Conservation (phyloP, 805 yeast species). For the Saccharomycopsis selenospora region DNA sequence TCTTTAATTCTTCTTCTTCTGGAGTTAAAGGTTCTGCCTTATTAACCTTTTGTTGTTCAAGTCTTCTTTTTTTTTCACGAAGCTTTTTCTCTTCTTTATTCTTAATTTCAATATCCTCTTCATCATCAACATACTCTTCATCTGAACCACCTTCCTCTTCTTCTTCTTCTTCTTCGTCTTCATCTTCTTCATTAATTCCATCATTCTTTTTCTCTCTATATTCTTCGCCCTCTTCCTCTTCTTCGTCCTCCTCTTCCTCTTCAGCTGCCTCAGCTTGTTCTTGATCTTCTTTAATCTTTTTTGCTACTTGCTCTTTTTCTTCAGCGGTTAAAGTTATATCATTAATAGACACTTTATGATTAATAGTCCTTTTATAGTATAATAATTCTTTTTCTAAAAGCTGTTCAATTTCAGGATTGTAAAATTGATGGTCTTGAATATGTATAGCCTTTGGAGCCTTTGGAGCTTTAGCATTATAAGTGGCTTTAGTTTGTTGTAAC, state of each 20-base stretch:
- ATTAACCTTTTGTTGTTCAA: constrained; percentile 49
- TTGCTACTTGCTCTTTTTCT: constrained; percentile 40
- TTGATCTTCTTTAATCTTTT: constrained; percentile 25
- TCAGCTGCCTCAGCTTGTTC: constrained; percentile 20
- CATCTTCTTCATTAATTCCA: constrained; percentile 19
- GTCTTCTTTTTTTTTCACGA: constrained; percentile 19
- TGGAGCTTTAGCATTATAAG: constrained; percentile 31
- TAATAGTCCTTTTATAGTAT: constrained; percentile 51
- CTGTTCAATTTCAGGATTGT: constrained; percentile 44
- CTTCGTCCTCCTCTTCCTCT: constrained; percentile 26
- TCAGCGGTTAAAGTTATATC: constrained; percentile 56
- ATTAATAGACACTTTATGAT: constrained; percentile 48
- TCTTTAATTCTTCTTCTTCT: constrained; percentile 52
- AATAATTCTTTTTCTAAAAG: constrained; percentile 59
- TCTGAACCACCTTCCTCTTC: constrained; percentile 5
- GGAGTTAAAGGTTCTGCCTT: constrained; percentile 52
- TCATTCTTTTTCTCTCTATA: constrained; percentile 17
- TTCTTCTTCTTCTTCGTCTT: constrained; percentile 15
- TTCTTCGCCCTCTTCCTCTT: constrained; percentile 17
- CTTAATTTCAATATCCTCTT: constrained; percentile 21
- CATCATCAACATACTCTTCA: constrained; percentile 8
- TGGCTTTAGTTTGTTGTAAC: constrained; percentile 30
- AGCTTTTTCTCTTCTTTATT: constrained; percentile 22
- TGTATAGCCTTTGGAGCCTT: constrained; percentile 58
- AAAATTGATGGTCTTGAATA: constrained; percentile 71